Evolutionary conservation across 352 stramenopile species (phyloP), one percentile per base, ranked within the genome.

Genomic region (Pythium phragmitis): DNA sequence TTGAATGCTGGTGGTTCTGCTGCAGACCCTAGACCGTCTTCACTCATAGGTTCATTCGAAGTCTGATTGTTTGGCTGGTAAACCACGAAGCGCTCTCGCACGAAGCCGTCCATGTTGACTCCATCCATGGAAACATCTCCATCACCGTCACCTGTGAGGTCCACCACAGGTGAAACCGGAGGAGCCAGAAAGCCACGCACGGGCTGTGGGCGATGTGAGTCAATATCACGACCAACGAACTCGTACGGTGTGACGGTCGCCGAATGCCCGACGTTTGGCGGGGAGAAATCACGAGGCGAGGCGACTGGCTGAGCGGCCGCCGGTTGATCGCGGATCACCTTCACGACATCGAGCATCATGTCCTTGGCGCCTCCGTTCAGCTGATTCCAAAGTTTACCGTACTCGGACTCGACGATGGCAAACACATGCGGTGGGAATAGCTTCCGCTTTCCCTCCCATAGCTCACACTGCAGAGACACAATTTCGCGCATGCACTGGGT

Each of bases 401-500:
- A 90, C 37, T 88, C 73, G 7, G 51, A 23, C 17, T 74, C 65
- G 26, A 93, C 55, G 11, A 79, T 48, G 7, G 54, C 26, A 3
- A 75, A 75, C 16, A 89, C 70, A 1, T 70, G 64, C 21, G 56
- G 45, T 0, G 72, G 63, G 4, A 91, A 68, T 3, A 80, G 12
- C 3, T 59, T 45, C 4, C 75, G 60, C 41, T 79, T 82, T 0
- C 73, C 62, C 39, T 79, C 61, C 85, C 85, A 92, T 3, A 92
- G 37, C 17, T 78, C 54, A 21, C 72, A 67, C 58, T 92, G 83
- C 2, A 65, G 39, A 34, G 74, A 70, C 2, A 77, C 81, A 23
- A 90, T 83, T 46, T 89, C 72, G 34, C 76, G 65, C 36, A 92
- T 81, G 17, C 61, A 48, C 58, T 91, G 79, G 52, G 66, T 80